Evolutionary conservation across 2,329 filamentous ascomycete species (phyloP).

Genomic region (Diatrype stigma): DNA sequence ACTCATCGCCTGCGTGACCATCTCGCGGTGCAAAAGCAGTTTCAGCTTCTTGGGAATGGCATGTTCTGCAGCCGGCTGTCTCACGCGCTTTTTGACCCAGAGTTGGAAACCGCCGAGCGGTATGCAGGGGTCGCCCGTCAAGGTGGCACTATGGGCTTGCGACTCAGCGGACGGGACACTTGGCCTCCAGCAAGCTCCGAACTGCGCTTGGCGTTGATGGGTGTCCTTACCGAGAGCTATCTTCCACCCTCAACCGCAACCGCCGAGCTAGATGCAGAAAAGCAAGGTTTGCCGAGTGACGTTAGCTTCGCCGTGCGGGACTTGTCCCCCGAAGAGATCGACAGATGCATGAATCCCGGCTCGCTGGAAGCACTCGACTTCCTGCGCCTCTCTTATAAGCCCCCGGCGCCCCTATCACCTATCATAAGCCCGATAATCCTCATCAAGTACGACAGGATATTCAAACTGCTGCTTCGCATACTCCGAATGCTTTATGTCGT

Average conservation of each 20-base stretch:
- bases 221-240: slow-evolving; percentile 75
- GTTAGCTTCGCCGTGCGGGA: slow-evolving; percentile 83
- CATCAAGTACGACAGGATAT: slow-evolving; percentile 79
- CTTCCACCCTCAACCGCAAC: slow-evolving; percentile 18
- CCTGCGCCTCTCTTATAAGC: slow-evolving; percentile 77
- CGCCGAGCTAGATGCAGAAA: slow-evolving; percentile 26
- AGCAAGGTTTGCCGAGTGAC: slow-evolving; percentile 56
- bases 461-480: slow-evolving; percentile 73
- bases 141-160: slow-evolving; percentile 73
- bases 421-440: slow-evolving; percentile 70
- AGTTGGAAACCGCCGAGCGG: slow-evolving; percentile 74
- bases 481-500: slow-evolving; percentile 75
- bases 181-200: slow-evolving; percentile 97
- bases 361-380: slow-evolving; percentile 91
- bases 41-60: slow-evolving; percentile 81
- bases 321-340: slow-evolving; percentile 71
- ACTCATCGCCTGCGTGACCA: slow-evolving; percentile 69
- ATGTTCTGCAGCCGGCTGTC: slow-evolving; percentile 76
- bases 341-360: slow-evolving; percentile 76
- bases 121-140: slow-evolving; percentile 63
- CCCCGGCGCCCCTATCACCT: slow-evolving; percentile 64
- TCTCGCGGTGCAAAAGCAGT: slow-evolving; percentile 69
- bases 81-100: slow-evolving; percentile 78
- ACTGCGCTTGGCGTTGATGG: slow-evolving; percentile 82
- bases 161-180: slow-evolving; percentile 71